Evolutionary conservation across 352 stramenopile species (phyloP), one percentile per base, ranked within the genome.

Genomic region (Phytophthora brassicae): DNA sequence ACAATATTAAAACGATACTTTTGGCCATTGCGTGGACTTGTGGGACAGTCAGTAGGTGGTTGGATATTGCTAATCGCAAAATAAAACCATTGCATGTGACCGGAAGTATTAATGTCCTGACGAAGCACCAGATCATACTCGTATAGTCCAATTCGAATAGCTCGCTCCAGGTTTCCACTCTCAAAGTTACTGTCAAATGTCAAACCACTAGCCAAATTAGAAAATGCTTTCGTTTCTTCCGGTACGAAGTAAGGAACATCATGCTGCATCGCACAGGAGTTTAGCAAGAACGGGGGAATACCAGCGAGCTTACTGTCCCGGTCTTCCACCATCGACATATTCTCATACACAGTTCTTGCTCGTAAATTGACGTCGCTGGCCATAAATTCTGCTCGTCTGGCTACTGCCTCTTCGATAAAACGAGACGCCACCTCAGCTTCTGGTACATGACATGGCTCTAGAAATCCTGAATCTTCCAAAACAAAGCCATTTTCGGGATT

Each of bases 31-130:
- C 56, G 50, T 9, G 42, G 48, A 46, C 41, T 62, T 17, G 17
- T 14, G n/a, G 39, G 2, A 45, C 24, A 9, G 9, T 45, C 39
- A 8, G 6, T 24, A 22, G 51, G 31, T 2, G 42, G n/a, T 2
- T 72, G 56, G 7, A 85, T 71, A 51, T 97, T 97, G 45, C 75
- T 84, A n/a, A 98, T 69, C 2, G 77, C 79, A 65, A 98, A 98
- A 60, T 98, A 98, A 53, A 98, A 98, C 94, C 94, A 98, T 70
- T 98, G 89, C 64, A 79, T 95, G 50, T 96, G 79, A 0, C 86
- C 79, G 0, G 48, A 68, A 12, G 86, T 97, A 64, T 97, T 86
- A 23, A 95, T 56, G 66, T 98, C 94, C 0, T 76, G 64, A 4
- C 90, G 76, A 13, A 98, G 51, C 9, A 97, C 74, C 9, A 98